phyloP scores from a whole-genome alignment of 208 protist genomes.

The Blechomonas ayalai region DNA sequence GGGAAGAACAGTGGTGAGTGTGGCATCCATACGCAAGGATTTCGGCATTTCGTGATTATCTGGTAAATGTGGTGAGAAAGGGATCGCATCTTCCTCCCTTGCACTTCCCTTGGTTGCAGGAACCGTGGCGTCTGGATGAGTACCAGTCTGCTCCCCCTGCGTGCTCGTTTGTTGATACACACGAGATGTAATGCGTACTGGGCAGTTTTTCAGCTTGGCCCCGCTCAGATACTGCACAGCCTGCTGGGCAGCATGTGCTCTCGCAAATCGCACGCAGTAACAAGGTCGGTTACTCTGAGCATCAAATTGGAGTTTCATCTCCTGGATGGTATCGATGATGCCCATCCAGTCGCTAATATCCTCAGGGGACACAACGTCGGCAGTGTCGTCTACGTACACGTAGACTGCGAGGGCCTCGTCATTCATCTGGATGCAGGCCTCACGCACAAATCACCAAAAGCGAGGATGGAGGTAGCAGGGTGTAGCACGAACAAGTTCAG shows the following conservation, averaged over 20 bases:
- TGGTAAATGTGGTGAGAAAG: constrained; percentile 17
- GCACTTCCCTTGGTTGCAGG: neutral
- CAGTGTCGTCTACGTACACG: constrained; percentile 40
- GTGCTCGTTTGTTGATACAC: constrained; percentile 14
- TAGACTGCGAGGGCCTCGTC: constrained; percentile 35
- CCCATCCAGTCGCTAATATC: constrained; percentile 69
- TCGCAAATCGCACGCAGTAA: constrained; percentile 55
- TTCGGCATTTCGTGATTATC: constrained; percentile 54
- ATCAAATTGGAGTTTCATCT: constrained; percentile 78
- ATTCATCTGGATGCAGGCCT: neutral
- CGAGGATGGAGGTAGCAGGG: too few relatives aligned
- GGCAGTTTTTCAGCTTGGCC: constrained; percentile 49
- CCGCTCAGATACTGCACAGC: constrained; percentile 60
- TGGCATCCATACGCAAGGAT: constrained; percentile 53
- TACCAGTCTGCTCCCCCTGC: too few relatives aligned
- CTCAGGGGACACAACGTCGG: constrained; percentile 21
- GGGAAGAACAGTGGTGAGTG: constrained; percentile 30
- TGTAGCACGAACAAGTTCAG: constrained; percentile 3
- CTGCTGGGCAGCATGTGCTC: constrained; percentile 30
- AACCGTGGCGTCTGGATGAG: too few relatives aligned
- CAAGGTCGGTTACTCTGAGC: constrained; percentile 21
- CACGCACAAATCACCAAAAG: neutral
- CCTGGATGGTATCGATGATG: constrained; percentile 52
- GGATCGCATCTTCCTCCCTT: neutral
- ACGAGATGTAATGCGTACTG: constrained; percentile 40